phyloP scores from a whole-genome alignment of 768 basidiomycete species.

The Calocera cornea region DNA sequence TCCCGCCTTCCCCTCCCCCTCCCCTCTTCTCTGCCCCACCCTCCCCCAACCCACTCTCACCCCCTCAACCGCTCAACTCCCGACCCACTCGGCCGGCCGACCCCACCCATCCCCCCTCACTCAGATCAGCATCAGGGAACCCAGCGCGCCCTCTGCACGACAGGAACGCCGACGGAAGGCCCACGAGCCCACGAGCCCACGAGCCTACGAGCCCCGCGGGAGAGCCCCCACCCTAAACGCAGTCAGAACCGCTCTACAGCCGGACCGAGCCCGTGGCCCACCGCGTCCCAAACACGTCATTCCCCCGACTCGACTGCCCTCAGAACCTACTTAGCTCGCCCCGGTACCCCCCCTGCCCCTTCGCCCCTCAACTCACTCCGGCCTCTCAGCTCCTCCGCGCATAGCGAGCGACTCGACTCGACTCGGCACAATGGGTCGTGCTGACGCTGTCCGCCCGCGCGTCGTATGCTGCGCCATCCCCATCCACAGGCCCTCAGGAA shows the following conservation, averaged over 20 bases:
- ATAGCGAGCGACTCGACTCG: not conserved
- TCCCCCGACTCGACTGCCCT: not conserved
- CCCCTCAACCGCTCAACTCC: slow-evolving; percentile 1
- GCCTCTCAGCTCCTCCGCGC: not conserved
- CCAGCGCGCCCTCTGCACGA: not conserved
- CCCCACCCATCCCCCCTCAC: not conserved
- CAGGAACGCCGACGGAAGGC: not conserved
- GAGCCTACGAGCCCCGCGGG: not conserved
- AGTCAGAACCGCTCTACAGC: not conserved
- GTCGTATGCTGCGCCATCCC: slow-evolving; percentile 87
- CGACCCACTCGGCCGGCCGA: slow-evolving; percentile 4
- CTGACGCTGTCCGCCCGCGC: slow-evolving; percentile 68
- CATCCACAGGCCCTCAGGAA: slow-evolving; percentile 55
- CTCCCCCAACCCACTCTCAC: slow-evolving; percentile 1
- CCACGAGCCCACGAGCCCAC: not conserved
- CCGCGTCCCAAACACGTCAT: not conserved
- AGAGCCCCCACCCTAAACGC: not conserved
- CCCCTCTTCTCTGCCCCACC: slow-evolving; percentile 4
- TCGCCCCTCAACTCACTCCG: not conserved
- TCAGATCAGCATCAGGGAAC: not conserved
- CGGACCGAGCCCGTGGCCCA: not conserved
- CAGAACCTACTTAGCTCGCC: not conserved
- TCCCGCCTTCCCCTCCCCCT: not conserved
- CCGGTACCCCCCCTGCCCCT: not conserved
- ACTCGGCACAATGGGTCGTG: slow-evolving; percentile 34